Evolutionary conservation across 176 grass and related monocot species (phyloP).

Genomic region (Cenchrus americanus): DNA sequence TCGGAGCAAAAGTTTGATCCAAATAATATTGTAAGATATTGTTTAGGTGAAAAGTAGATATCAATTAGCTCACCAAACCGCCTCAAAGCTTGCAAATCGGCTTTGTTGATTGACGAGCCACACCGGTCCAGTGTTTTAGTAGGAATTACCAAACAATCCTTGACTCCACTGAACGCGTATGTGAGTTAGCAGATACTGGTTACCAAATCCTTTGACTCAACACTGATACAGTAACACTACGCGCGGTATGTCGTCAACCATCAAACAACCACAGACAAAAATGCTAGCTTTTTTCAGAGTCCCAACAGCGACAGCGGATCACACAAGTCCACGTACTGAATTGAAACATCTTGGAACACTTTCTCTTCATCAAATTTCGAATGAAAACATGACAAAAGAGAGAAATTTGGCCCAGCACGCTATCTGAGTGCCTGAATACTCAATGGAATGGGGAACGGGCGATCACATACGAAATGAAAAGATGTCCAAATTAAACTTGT

Average conservation of each 20-base stretch:
- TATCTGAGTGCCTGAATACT: neutral
- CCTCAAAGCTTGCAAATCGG: neutral
- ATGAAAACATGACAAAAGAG: neutral
- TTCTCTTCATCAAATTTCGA: neutral
- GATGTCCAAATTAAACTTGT: neutral
- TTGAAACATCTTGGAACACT: neutral
- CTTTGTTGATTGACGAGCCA: neutral
- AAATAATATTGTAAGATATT: neutral
- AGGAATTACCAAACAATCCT: neutral
- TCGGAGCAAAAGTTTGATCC: neutral
- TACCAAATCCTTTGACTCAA: neutral
- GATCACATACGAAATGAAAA: neutral
- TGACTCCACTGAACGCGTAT: neutral
- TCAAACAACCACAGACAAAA: neutral
- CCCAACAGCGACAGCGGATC: neutral
- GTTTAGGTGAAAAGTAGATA: constrained; percentile 23
- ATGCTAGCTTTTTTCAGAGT: neutral
- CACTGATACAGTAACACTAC: neutral
- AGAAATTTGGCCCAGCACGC: neutral
- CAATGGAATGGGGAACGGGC: neutral
- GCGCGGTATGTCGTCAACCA: neutral
- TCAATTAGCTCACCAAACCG: constrained; percentile 37
- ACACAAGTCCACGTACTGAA: neutral
- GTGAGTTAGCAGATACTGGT: neutral
- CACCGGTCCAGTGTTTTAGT: neutral